Conservation (phyloP, 2,329 filamentous ascomycete genomes). For the Fusarium sp. region DNA sequence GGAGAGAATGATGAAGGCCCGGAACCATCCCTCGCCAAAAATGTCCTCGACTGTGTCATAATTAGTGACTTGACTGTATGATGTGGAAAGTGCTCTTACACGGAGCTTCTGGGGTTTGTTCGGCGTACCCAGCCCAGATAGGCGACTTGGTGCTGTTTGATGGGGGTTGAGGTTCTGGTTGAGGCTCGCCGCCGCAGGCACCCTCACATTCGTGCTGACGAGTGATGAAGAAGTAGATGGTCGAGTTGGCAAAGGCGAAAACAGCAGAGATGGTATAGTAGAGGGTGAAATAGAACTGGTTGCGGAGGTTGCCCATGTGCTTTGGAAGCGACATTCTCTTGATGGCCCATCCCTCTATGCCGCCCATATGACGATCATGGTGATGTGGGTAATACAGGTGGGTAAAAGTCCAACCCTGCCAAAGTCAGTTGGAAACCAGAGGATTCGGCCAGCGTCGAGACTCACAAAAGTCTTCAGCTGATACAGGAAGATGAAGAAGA, state of each 20-base stretch:
- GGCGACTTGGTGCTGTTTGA: conserved; percentile 16
- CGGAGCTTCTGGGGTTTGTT: conserved; percentile 35
- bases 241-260: conserved; percentile 63
- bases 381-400: conserved; percentile 62
- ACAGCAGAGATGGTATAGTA: conserved; percentile 63
- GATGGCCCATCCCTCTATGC: conserved; percentile 55
- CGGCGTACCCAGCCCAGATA: conserved; percentile 17
- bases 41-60: conserved; percentile 58
- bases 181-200: conserved; percentile 16
- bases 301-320: conserved; percentile 56
- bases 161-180: conserved; percentile 10
- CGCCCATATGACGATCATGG: conserved; percentile 52
- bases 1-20: conserved; percentile 61
- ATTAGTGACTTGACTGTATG: conserved; percentile 43
- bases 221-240: conserved; percentile 63
- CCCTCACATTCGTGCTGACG: conserved; percentile 48
- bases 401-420: conserved; percentile 65
- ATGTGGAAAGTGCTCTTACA: conserved; percentile 32
- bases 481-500: conserved; percentile 59
- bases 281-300: conserved; percentile 63
- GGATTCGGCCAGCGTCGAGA: conserved; percentile 1
- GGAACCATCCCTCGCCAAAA: conserved; percentile 63
- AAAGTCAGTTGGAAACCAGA: background rate
- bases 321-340: conserved; percentile 60
- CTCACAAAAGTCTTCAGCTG: conserved; percentile 62